phyloP scores from a whole-genome alignment of 768 basidiomycete species.

The Boletus tylopilopsis region DNA sequence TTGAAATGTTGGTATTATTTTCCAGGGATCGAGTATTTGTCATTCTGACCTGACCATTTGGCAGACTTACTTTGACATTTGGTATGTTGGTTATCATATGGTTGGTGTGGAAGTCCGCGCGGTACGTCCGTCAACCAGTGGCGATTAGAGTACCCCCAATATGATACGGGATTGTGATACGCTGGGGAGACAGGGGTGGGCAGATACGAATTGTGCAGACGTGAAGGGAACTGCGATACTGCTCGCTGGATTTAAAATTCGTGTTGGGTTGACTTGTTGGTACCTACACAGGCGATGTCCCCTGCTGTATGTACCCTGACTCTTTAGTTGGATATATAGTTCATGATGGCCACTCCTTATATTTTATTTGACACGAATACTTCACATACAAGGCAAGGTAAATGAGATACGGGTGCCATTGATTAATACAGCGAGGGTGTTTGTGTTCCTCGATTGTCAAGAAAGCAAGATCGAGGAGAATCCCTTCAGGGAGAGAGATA shows the following conservation, averaged over 20 bases:
- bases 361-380: too few species aligned
- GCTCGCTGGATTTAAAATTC: neutral
- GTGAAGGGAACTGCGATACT: neutral
- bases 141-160: slow-evolving; percentile 22
- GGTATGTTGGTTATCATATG: slow-evolving; percentile 47
- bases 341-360: neutral
- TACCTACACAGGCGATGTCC: neutral
- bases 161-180: slow-evolving; percentile 10
- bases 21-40: neutral
- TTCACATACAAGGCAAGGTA: too few species aligned
- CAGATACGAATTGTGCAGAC: slow-evolving; percentile 5
- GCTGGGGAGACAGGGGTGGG: slow-evolving; percentile 1
- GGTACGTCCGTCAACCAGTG: slow-evolving; percentile 33
- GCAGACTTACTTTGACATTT: slow-evolving; percentile 44
- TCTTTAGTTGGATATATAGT: slow-evolving; percentile 7
- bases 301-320: neutral
- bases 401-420: too few species aligned
- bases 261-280: neutral
- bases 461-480: too few species aligned
- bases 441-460: too few species aligned
- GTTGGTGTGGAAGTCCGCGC: slow-evolving; percentile 51
- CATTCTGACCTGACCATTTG: slow-evolving; percentile 9
- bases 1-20: slow-evolving; percentile 44
- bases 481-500: too few species aligned
- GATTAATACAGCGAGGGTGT: too few species aligned